Evolutionary conservation across 2,329 filamentous ascomycete species (phyloP).

Genomic region (Neopestalotiopsis sp.): DNA sequence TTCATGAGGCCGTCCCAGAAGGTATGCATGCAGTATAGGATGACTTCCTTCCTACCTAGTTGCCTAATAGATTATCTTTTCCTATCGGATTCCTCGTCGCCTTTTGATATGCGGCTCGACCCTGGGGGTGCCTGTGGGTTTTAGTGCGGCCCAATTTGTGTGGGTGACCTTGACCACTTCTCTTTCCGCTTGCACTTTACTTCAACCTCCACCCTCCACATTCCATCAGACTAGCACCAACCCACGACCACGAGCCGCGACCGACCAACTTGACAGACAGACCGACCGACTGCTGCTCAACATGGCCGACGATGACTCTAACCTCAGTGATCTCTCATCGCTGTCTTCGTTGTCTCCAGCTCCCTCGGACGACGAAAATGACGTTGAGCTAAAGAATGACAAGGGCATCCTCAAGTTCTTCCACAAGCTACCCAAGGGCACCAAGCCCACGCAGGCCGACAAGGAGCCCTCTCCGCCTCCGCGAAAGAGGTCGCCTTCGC

Average conservation of each 20-base stretch:
- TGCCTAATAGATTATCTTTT: conserved; percentile 30
- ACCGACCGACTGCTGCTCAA: conserved; percentile 25
- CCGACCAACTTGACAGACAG: background rate
- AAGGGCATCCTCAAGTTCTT: conserved; percentile 72
- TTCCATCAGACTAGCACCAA: conserved; percentile 23
- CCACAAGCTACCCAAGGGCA: conserved; percentile 57
- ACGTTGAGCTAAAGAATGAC: conserved; percentile 55
- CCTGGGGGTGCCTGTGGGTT: conserved; percentile 30
- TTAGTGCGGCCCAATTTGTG: conserved; percentile 39
- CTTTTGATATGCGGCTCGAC: conserved; percentile 37
- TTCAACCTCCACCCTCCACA: conserved; percentile 32
- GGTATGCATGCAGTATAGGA: background rate
- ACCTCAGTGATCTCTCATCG: conserved; percentile 59
- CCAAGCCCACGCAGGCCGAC: conserved; percentile 45
- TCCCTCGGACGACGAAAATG: conserved; percentile 58
- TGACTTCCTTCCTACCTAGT: background rate
- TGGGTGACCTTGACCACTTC: conserved; percentile 26
- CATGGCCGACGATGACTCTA: conserved; percentile 68
- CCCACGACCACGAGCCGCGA: conserved; percentile 12
- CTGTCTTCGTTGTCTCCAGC: conserved; percentile 56
- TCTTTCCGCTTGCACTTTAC: conserved; percentile 23
- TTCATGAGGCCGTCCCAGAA: background rate
- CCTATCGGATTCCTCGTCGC: conserved; percentile 35
- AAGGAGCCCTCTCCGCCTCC: conserved; percentile 68
- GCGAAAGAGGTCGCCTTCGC: conserved; percentile 83